phyloP scores from a whole-genome alignment of 768 basidiomycete genomes.

The Chalciporus pseudorubinellus region DNA sequence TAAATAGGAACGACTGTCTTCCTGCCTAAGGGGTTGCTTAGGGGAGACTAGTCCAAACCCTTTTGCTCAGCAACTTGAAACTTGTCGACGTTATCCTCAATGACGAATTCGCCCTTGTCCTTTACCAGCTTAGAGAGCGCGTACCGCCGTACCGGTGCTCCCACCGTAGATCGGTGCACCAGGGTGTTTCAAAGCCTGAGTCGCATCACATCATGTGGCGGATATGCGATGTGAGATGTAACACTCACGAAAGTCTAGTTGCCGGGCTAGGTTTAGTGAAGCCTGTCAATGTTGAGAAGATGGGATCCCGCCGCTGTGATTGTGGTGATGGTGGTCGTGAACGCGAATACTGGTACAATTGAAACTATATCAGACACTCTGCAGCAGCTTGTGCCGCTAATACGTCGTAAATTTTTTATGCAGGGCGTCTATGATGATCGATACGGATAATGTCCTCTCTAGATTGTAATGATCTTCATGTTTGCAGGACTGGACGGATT shows the following conservation, averaged over 20 bases:
- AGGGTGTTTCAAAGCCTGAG: conserved; percentile 45
- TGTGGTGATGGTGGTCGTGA: conserved; percentile 95
- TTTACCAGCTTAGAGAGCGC: conserved; percentile 72
- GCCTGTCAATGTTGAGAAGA: conserved; percentile 12
- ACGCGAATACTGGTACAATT: conserved; percentile 64
- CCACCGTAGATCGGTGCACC: conserved; percentile 72
- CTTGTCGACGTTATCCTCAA: conserved; percentile 67
- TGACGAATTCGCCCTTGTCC: conserved; percentile 74
- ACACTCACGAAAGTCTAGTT: conserved; percentile 32
- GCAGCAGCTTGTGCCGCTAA: conserved; percentile 65
- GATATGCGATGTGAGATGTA: not conserved
- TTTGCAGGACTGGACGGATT: conserved; percentile 11
- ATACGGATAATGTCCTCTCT: conserved; percentile 81
- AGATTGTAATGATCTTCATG: conserved; percentile 80
- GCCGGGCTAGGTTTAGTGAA: conserved; percentile 1
- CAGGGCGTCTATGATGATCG: conserved; percentile 68
- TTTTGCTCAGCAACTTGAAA: no score
- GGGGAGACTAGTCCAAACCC: no score
- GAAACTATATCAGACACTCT: conserved; percentile 55
- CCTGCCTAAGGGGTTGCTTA: no score
- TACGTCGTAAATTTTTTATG: conserved; percentile 73
- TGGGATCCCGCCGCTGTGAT: conserved; percentile 91
- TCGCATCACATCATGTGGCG: conserved; percentile 11
- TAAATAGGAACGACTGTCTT: no score
- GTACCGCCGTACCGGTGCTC: conserved; percentile 60